These are phyloP conservation scores for Polytolypa hystricis DNA, from an alignment of 2,329 filamentous ascomycete genomes.

Conservation along the genomic window DNA sequence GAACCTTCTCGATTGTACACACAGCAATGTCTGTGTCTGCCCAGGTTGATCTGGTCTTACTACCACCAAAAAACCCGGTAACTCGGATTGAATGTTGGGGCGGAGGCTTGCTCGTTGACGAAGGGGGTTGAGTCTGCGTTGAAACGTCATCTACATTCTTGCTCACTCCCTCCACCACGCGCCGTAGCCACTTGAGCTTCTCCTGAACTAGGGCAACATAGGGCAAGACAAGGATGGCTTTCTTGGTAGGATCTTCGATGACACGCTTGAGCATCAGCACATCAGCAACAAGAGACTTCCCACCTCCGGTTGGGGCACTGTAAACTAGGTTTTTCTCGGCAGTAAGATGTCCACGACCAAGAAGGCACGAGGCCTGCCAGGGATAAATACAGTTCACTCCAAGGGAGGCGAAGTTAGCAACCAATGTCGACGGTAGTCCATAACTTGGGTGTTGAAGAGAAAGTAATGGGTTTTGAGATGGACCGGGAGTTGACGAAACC, in stretches of 20 bases:
- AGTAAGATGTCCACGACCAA: conserved; percentile 53
- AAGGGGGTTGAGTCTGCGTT: conserved; percentile 18
- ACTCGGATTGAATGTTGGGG: conserved; percentile 52
- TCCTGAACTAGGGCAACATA: conserved; percentile 74
- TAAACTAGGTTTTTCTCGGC: conserved; percentile 65
- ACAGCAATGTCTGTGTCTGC: conserved; percentile 65
- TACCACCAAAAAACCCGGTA: conserved; percentile 64
- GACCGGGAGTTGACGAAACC: conserved; percentile 19
- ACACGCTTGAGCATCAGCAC: conserved; percentile 63
- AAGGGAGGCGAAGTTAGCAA: conserved; percentile 52
- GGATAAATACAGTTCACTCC: conserved; percentile 67
- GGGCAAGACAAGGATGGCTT: conserved; percentile 61
- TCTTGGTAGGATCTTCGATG: conserved; percentile 51
- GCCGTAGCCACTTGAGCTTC: conserved; percentile 63
- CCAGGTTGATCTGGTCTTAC: conserved; percentile 56
- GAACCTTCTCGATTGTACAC: conserved; percentile 67
- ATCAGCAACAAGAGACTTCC: conserved; percentile 63
- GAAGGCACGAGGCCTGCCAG: conserved; percentile 66
- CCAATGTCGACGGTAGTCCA: conserved; percentile 48
- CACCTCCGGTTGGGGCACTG: conserved; percentile 65
- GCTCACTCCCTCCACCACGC: conserved; percentile 50
- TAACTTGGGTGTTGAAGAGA: conserved; percentile 54
- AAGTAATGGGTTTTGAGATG: conserved; percentile 37
- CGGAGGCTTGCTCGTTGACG: conserved; percentile 40
- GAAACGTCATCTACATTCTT: conserved; percentile 23